Base-by-base conservation (phyloP, 1,284 basidiomycete species). In the Ustilago loliicola region DNA sequence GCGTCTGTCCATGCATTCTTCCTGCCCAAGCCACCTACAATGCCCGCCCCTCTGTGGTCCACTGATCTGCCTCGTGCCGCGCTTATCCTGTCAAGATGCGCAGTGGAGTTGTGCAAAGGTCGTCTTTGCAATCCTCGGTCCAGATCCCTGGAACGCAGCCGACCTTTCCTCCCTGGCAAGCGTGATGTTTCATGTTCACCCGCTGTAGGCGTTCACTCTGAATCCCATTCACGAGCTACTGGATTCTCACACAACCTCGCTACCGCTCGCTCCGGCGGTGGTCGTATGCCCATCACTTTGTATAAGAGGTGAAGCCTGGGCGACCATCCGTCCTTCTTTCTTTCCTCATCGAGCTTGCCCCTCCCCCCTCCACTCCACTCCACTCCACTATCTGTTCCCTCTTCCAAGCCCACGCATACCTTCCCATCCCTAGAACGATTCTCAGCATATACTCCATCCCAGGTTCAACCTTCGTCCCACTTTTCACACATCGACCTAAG, bases 21-120 rank as follows among this genome's bases (percentile, higher is more conserved):
- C 36, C n/a, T 15, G 42, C 38, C 15, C 21, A 19, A 23, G 25
- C 45, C 54, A 11, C 27, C 38, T 40, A 19, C 38, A 17, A 15
- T 19, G 17, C 38, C 19, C 11, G 17, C 1, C 36, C 29, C 60
- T 45, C 32, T 13, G 51, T 25, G 25, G 52, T 29, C 25, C 21
- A n/a, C 27, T 17, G n/a, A 47, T n/a, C 23, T 29, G 29, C 9
- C 40, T 27, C 40, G 10, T 61, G 52, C 61, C 34, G 48, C 55
- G n/a, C 36, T 27, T 7, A 40, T 50, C 40, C 64, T 72, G 69
- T 72, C 69, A 66, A 62, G 60, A 66, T 72, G 69, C 69, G 63
- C 42, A 27, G 69, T 72, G 64, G 69, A 72, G 69, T 72, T 72
- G 58, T 53, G 6, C 36, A 19, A 13, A 19, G 36, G 7, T n/a